These are phyloP conservation scores for Penicillium cataractarum DNA, from an alignment of 495 filamentous ascomycete species.

Conservation along the genomic window DNA sequence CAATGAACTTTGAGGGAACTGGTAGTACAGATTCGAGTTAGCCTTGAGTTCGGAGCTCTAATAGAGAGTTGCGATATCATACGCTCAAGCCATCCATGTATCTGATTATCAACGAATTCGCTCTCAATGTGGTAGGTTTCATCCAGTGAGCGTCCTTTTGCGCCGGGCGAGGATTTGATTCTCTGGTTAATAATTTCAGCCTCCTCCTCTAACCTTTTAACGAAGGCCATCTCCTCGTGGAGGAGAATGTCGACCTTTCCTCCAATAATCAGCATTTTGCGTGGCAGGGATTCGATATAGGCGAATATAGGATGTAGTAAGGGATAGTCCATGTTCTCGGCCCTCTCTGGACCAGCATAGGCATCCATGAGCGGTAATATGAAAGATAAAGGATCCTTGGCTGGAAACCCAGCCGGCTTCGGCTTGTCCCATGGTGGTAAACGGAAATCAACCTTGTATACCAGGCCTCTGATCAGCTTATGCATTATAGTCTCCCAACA, in stretches of 20 bases:
- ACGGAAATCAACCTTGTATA: neutral
- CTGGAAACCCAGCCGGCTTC: neutral
- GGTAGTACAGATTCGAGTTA: neutral
- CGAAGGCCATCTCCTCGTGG: neutral
- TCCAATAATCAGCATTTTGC: neutral
- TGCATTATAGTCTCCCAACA: neutral
- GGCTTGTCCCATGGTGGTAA: neutral
- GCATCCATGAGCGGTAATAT: neutral
- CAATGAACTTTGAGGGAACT: neutral
- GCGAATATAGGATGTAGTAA: neutral
- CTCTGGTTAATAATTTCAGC: neutral
- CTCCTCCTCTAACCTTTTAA: neutral
- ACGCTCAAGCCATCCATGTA: slow-evolving; percentile 1
- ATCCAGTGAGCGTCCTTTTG: neutral
- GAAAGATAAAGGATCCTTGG: neutral
- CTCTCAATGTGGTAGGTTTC: neutral
- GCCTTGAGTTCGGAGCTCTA: neutral
- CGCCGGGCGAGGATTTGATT: neutral
- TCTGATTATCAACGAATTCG: neutral
- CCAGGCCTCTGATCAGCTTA: neutral
- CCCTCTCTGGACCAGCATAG: neutral
- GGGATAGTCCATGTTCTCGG: neutral
- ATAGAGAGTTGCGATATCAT: neutral
- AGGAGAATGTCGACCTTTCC: neutral
- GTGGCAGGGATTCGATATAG: neutral